Evolutionary conservation across 2,329 filamentous ascomycete genomes (phyloP).

Genomic region (Penicillium sp.): DNA sequence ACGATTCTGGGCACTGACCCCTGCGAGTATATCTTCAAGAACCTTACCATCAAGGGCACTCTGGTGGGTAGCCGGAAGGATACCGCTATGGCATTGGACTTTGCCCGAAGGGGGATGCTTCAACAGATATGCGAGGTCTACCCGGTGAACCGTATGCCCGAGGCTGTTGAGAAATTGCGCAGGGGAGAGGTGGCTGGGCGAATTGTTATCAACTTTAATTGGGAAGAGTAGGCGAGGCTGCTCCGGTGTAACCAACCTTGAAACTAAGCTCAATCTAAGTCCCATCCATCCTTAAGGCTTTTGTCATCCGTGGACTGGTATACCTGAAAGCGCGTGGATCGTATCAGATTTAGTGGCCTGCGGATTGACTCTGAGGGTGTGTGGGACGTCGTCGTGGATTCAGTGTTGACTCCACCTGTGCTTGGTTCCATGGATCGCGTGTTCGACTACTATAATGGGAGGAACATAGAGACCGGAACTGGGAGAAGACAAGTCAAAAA

Average conservation of each 20-base stretch:
- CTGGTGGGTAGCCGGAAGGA: constrained; percentile 35
- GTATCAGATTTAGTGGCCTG: no score
- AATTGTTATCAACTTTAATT: constrained; percentile 57
- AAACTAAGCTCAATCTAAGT: not conserved
- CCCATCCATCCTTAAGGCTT: no score
- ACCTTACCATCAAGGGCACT: constrained; percentile 31
- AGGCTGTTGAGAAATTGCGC: constrained; percentile 54
- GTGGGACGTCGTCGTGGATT: no score
- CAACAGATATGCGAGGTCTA: constrained; percentile 54
- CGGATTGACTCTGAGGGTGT: no score
- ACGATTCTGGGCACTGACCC: constrained; percentile 28
- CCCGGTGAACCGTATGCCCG: constrained; percentile 49
- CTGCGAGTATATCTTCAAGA: constrained; percentile 27
- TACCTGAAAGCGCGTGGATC: no score
- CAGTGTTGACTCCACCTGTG: no score
- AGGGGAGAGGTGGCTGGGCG: constrained; percentile 55
- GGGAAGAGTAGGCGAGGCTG: constrained; percentile 13
- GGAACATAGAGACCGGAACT: no score
- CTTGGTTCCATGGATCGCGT: no score
- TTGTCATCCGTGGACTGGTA: no score
- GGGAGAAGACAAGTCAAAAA: no score
- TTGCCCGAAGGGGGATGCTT: constrained; percentile 53
- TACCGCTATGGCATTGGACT: constrained; percentile 41
- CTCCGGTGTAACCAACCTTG: not conserved
- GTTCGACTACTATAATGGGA: no score